A percentile compares a stretch with the other conserved stretches of the same genome.
These are phyloP conservation scores for Hypoxylon crocopeplum DNA, from an alignment of 495 filamentous ascomycete genomes.

Conservation along the genomic window DNA sequence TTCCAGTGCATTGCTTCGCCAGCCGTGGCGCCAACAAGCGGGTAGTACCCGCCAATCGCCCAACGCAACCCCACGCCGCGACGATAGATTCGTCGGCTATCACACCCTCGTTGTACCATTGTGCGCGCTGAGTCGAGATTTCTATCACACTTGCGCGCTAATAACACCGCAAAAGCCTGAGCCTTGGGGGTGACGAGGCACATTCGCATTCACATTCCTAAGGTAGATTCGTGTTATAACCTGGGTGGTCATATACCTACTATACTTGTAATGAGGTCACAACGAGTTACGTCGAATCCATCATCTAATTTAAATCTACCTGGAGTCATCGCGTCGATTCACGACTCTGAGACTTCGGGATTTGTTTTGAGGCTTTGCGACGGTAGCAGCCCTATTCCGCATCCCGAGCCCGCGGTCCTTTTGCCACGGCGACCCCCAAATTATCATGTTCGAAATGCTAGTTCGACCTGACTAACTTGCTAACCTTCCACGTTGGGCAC, in stretches of 20 bases:
- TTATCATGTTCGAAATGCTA: constrained; percentile 3
- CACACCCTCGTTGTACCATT: constrained; percentile 16
- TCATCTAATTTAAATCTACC: constrained; percentile 20
- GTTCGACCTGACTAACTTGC: not conserved
- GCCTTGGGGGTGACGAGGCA: no score
- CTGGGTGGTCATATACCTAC: constrained; percentile 20
- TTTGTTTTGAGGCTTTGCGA: constrained; percentile 14
- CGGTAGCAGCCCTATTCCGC: constrained; percentile 15
- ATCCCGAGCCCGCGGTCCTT: constrained; percentile 12
- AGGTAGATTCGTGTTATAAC: constrained; percentile 22
- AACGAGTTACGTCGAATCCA: constrained; percentile 14
- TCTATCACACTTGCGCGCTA: constrained; percentile 19
- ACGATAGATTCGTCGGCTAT: constrained; percentile 31
- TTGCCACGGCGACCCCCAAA: constrained; percentile 11
- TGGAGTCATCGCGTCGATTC: no score
- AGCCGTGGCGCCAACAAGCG: constrained; percentile 34
- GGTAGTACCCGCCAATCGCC: constrained; percentile 32
- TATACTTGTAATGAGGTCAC: constrained; percentile 7
- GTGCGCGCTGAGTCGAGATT: constrained; percentile 18
- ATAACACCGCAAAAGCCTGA: not conserved
- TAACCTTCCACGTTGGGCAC: constrained; percentile 31
- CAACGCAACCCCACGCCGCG: constrained; percentile 30
- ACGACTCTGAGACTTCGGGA: constrained; percentile 1
- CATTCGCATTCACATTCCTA: constrained; percentile 3
- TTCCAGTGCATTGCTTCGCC: constrained; percentile 25